Base-by-base conservation (phyloP, 345 rosid species). In the Cochlearia excelsa region DNA sequence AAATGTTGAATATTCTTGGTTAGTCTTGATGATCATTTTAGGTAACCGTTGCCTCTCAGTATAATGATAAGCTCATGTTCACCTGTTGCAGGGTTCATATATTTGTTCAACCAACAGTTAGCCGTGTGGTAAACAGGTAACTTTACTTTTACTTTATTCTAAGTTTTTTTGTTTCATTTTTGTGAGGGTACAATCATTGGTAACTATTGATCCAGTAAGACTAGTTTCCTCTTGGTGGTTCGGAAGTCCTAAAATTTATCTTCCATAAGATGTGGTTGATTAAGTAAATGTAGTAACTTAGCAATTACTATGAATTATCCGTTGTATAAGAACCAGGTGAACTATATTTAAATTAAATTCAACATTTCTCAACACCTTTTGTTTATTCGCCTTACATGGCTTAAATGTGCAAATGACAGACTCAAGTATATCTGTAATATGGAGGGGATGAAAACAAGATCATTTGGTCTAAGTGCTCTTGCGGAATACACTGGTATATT, bases 61-160 rank as follows among this genome's bases (percentile, higher is more conserved):
- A 43, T 65, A 56, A 71, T 46, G 51, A 46, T 46, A 53, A 52
- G 4, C 26, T 51, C 59, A 4, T 11, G 33, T 64, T 39, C 46
- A 57, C 67, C 40, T 66, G 68, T 66, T 56, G 44, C 93, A 93
- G 99, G 95, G 88, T 93, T 76, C 97, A 86, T 74, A 69, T 79
- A 71, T 89, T 93, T 79, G 84, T 82, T 61, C 99, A 79, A 72
- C 99, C 99, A 51, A 81, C 99, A 42, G 79, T 85, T 57, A 82
- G 77, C 69, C 91, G 97, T 57, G 85, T 86, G 42, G 97, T 85
- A 66, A 89, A 80, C 86, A 88, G 99, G 99, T 93, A 49, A 81
- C 61, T 40, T 16, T 48, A 56, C 43, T 56, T 38, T 62, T 69
- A 7, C 38, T 30, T 44, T 28, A 28, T 54, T 41, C 28, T 35